A percentile compares a stretch with the other conserved stretches of the same genome.
These are phyloP conservation scores for Fusarium sambucinum DNA, from an alignment of 2,329 filamentous ascomycete genomes.

Conservation along the genomic window DNA sequence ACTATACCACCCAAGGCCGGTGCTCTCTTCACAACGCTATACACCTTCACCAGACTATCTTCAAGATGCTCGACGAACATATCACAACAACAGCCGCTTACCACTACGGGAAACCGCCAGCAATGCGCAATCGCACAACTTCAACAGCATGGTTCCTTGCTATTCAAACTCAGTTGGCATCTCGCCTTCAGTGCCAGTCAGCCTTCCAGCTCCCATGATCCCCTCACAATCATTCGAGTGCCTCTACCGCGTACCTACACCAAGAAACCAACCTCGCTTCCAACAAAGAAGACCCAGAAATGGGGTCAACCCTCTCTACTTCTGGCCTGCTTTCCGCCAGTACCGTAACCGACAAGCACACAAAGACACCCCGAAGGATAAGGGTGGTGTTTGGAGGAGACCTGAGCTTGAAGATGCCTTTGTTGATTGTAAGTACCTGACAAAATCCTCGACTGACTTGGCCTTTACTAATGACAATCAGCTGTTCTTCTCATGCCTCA, in stretches of 20 bases:
- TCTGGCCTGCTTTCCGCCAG: slow-evolving; percentile 72
- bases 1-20: slow-evolving; percentile 59
- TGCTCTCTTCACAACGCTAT: slow-evolving; percentile 65
- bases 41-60: slow-evolving; percentile 61
- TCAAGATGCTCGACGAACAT: slow-evolving; percentile 58
- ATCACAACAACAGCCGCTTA: slow-evolving; percentile 54
- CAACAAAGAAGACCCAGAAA: slow-evolving; percentile 54
- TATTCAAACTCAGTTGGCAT: slow-evolving; percentile 58
- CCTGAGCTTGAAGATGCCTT: slow-evolving; percentile 74
- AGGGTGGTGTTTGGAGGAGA: slow-evolving; percentile 66
- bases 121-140: slow-evolving; percentile 62
- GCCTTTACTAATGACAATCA: slow-evolving; percentile 52
- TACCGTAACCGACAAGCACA: slow-evolving; percentile 74
- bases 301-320: slow-evolving; percentile 69
- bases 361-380: slow-evolving; percentile 70
- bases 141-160: slow-evolving; percentile 59
- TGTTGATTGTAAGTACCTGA: slow-evolving; percentile 68
- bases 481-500: slow-evolving; percentile 74
- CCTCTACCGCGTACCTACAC: slow-evolving; percentile 55
- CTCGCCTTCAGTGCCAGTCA: slow-evolving; percentile 60
- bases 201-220: slow-evolving; percentile 64
- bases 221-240: slow-evolving; percentile 62
- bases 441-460: not conserved
- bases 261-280: slow-evolving; percentile 54
- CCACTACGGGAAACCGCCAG: slow-evolving; percentile 66